These are phyloP conservation scores for Fagopyrum esculentum DNA, from an alignment of 148 eudicot species.

Conservation along the genomic window DNA sequence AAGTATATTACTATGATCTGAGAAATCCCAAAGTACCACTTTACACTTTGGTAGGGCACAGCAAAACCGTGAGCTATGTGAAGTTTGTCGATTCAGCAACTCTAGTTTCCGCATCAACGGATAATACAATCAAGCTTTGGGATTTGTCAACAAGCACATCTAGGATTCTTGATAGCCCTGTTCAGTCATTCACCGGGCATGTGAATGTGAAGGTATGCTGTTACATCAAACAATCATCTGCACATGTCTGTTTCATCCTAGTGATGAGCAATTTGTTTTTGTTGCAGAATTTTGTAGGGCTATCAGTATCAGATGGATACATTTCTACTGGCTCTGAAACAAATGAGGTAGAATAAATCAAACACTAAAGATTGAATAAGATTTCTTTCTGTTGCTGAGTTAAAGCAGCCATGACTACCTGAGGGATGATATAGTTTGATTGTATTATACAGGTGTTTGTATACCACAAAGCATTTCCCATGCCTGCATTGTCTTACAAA, in stretches of 20 bases:
- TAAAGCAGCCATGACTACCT: background rate
- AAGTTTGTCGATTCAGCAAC: slow-evolving; percentile 81
- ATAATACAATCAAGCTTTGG: slow-evolving; percentile 93
- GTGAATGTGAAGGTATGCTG: slow-evolving; percentile 72
- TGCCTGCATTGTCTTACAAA: slow-evolving; percentile 84
- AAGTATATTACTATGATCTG: slow-evolving; percentile 82
- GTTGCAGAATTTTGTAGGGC: slow-evolving; percentile 88
- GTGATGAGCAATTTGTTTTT: slow-evolving; percentile 6
- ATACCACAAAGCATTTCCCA: slow-evolving; percentile 90
- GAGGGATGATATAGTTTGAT: background rate
- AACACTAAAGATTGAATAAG: background rate
- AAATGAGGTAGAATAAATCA: slow-evolving; percentile 65
- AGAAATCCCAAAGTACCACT: slow-evolving; percentile 72
- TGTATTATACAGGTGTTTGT: slow-evolving; percentile 48
- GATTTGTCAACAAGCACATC: slow-evolving; percentile 77
- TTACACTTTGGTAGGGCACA: slow-evolving; percentile 81
- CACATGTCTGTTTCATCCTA: background rate
- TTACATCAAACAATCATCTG: too few relatives aligned
- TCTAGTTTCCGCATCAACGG: slow-evolving; percentile 87
- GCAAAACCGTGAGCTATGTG: slow-evolving; percentile 90
- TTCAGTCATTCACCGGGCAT: slow-evolving; percentile 88
- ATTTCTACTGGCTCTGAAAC: slow-evolving; percentile 99
- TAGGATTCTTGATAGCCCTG: slow-evolving; percentile 66
- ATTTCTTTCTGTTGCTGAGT: background rate
- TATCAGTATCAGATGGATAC: slow-evolving; percentile 91